These are phyloP conservation scores for Pseudotsuga menziesii DNA, from an alignment of 75 land plant species.

Conservation along the genomic window DNA sequence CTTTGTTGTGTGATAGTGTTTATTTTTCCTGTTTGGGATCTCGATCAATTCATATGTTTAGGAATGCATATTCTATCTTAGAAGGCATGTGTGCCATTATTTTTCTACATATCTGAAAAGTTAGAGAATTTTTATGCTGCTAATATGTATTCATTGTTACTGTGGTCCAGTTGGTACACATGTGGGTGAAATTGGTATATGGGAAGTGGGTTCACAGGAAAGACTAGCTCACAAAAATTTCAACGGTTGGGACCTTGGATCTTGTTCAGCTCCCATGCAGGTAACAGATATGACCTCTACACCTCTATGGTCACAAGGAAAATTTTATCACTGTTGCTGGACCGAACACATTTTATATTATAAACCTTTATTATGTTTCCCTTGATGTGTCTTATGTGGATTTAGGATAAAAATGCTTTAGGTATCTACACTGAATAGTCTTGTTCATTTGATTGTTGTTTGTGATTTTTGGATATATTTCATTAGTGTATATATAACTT, in stretches of 20 bases:
- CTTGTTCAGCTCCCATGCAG: slow-evolving; percentile 58
- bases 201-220: slow-evolving; percentile 69
- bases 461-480: no score
- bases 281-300: slow-evolving; percentile 16
- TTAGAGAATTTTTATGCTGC: background rate
- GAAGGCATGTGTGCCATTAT: background rate
- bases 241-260: slow-evolving; percentile 69
- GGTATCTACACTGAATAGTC: no score
- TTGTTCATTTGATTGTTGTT: no score
- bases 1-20: background rate
- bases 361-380: no score
- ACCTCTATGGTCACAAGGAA: background rate
- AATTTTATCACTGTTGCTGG: no score
- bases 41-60: background rate
- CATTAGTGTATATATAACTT: no score
- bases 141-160: background rate
- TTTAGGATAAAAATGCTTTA: background rate
- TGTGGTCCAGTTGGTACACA: slow-evolving; percentile 61
- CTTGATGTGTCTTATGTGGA: no score
- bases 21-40: background rate
- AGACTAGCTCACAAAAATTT: slow-evolving; percentile 68
- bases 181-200: slow-evolving; percentile 79
- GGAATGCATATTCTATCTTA: background rate
- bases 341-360: no score
- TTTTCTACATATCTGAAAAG: background rate